phyloP scores from a whole-genome alignment of 345 rosid species.

The Arabis hirsuta region DNA sequence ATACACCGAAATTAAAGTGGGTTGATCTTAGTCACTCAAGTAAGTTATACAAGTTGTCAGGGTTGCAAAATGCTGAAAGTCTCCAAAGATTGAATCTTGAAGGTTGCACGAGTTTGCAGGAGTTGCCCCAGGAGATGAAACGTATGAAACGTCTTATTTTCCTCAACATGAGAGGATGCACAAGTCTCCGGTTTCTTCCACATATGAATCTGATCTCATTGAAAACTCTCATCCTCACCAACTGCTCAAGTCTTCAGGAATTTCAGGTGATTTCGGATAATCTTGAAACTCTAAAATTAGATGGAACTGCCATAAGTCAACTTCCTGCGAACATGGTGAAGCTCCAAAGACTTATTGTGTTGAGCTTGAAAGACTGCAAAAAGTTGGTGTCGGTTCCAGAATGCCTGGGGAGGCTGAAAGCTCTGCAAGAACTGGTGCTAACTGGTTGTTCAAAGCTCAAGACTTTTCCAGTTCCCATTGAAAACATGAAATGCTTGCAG shows the following conservation, averaged over 20 bases:
- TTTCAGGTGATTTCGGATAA: conserved; percentile 22
- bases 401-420: conserved; percentile 22
- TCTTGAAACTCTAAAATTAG: conserved; percentile 22
- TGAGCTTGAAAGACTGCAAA: conserved; percentile 34
- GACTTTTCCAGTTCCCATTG: conserved; percentile 20
- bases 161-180: conserved; percentile 39
- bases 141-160: conserved; percentile 22
- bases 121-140: not conserved
- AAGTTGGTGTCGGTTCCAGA: conserved; percentile 11
- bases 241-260: conserved; percentile 30
- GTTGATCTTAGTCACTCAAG: conserved; percentile 34
- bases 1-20: conserved; percentile 38
- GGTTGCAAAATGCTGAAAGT: conserved; percentile 33
- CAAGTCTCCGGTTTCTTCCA: conserved; percentile 14
- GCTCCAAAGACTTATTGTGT: conserved; percentile 27
- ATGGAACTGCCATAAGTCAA: conserved; percentile 23
- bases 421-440: conserved; percentile 35
- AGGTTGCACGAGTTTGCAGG: conserved; percentile 37
- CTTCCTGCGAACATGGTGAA: conserved; percentile 26
- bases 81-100: conserved; percentile 40
- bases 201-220: conserved; percentile 1
- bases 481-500: conserved; percentile 29
- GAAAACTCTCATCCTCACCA: conserved; percentile 32
- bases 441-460: conserved; percentile 31
- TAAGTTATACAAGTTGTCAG: conserved; percentile 30